Percentiles rank a stretch among this genome's conserved stretches.
Evolutionary conservation across 2,329 filamentous ascomycete genomes (phyloP).

Genomic region (Talaromyces marneffei): DNA sequence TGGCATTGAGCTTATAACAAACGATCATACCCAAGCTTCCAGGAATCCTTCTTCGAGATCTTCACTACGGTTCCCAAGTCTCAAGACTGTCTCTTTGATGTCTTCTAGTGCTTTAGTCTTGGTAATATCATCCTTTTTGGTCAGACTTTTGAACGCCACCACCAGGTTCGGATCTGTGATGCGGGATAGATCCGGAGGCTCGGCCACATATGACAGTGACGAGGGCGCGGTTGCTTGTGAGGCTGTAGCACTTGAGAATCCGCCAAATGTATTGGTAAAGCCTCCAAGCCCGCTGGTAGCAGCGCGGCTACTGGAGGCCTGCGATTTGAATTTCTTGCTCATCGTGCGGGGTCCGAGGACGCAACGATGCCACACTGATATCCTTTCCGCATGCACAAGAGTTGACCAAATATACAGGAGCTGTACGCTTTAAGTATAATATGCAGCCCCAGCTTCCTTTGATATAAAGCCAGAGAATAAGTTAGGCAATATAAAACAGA

Average conservation of each 20-base stretch:
- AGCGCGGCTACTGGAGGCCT: conserved; percentile 59
- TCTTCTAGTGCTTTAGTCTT: conserved; percentile 89
- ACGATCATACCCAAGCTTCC: conserved; percentile 70
- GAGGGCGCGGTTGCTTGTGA: conserved; percentile 46
- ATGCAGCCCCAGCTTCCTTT: neutral
- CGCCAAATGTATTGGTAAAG: conserved; percentile 38
- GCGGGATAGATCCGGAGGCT: conserved; percentile 71
- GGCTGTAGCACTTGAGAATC: conserved; percentile 32
- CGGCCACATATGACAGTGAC: conserved; percentile 77
- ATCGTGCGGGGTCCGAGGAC: conserved; percentile 32
- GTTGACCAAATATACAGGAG: neutral
- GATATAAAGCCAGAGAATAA: neutral
- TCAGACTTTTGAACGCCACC: conserved; percentile 85
- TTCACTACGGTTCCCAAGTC: conserved; percentile 48
- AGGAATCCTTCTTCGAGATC: conserved; percentile 75
- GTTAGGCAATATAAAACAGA: neutral
- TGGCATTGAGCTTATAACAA: neutral
- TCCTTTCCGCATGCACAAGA: neutral
- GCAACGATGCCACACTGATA: neutral
- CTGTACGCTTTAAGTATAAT: neutral
- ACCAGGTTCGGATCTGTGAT: conserved; percentile 76
- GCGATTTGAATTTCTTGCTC: conserved; percentile 59
- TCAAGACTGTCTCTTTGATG: conserved; percentile 59
- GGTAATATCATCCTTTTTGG: conserved; percentile 89
- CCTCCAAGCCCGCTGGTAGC: conserved; percentile 44